Percentiles rank a stretch among this genome's conserved stretches.
Conservation (phyloP, 257 asterid species). For the Hygrophila difformis region DNA sequence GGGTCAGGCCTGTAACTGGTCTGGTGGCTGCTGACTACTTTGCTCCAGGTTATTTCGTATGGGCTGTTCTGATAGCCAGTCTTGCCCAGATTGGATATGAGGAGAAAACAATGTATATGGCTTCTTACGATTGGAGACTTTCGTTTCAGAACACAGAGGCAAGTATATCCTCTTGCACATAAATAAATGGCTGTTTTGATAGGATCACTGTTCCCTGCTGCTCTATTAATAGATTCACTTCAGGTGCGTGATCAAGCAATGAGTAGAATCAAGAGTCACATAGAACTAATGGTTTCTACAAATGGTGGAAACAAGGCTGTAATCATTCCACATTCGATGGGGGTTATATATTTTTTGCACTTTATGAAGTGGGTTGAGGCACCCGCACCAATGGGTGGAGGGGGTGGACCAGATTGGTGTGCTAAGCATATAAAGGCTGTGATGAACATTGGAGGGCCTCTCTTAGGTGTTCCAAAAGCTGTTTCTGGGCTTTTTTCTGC, state of each 20-base stretch:
- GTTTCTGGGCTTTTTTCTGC: constrained; percentile 75
- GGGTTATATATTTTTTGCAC: constrained; percentile 74
- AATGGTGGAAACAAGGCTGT: constrained; percentile 78
- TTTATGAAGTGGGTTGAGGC: constrained; percentile 97
- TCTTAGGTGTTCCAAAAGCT: constrained; percentile 78
- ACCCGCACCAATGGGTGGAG: constrained; percentile 91
- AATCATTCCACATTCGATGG: constrained; percentile 91
- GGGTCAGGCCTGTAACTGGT: constrained; percentile 88
- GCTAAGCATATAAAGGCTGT: constrained; percentile 80
- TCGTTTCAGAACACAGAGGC: constrained; percentile 97
- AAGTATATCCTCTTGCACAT: constrained; percentile 5
- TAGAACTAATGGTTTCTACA: constrained; percentile 77
- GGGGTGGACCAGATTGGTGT: constrained; percentile 91
- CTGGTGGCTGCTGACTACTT: constrained; percentile 98
- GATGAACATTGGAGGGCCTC: constrained; percentile 86
- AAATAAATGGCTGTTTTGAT: not conserved
- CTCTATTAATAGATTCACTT: constrained; percentile 12
- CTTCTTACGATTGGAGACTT: constrained; percentile 96
- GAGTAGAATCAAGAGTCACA: constrained; percentile 71
- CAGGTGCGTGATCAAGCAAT: constrained; percentile 79
- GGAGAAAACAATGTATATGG: constrained; percentile 96
- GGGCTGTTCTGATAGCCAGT: constrained; percentile 92
- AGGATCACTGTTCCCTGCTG: constrained; percentile 4
- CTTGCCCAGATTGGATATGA: constrained; percentile 91
- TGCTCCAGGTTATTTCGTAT: constrained; percentile 92